Conservation (phyloP, 441 rosid genomes). For the Pelargonium australe region DNA sequence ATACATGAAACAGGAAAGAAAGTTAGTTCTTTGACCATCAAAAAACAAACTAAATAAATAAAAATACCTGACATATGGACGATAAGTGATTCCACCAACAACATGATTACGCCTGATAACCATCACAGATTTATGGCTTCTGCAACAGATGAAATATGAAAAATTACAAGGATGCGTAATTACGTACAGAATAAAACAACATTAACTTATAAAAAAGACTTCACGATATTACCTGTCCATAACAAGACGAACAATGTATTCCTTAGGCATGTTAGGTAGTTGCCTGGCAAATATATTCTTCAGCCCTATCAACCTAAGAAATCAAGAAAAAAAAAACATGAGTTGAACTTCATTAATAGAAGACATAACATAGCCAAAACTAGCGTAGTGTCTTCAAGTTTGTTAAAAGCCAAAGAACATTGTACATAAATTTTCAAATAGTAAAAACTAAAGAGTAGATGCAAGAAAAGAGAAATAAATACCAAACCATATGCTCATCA, state of each 20-base stretch:
- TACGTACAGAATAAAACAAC: slow-evolving; percentile 4
- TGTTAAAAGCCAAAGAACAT: neutral
- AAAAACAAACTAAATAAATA: neutral
- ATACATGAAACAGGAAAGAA: slow-evolving; percentile 1
- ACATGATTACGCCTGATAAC: slow-evolving; percentile 77
- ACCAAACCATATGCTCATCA: slow-evolving; percentile 99
- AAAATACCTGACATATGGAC: slow-evolving; percentile 77
- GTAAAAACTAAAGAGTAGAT: neutral
- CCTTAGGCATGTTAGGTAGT: slow-evolving; percentile 98
- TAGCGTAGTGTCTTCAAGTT: neutral
- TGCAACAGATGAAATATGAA: slow-evolving; percentile 28
- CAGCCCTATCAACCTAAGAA: slow-evolving; percentile 85
- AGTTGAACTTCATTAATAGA: slow-evolving; percentile 7
- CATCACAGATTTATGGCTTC: slow-evolving; percentile 97
- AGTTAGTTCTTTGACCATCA: neutral
- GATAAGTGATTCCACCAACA: slow-evolving; percentile 98
- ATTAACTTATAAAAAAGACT: slow-evolving; percentile 4
- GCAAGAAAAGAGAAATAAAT: slow-evolving; percentile 28
- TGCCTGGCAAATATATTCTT: slow-evolving; percentile 97
- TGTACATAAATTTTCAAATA: neutral
- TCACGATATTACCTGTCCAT: slow-evolving; percentile 77
- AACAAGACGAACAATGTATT: slow-evolving; percentile 95
- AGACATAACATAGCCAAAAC: neutral
- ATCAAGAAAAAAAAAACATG: slow-evolving; percentile 16
- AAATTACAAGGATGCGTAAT: neutral